Evolutionary conservation across 2,329 filamentous ascomycete genomes (phyloP).

Genomic region (Dryadomyces sulphureus): DNA sequence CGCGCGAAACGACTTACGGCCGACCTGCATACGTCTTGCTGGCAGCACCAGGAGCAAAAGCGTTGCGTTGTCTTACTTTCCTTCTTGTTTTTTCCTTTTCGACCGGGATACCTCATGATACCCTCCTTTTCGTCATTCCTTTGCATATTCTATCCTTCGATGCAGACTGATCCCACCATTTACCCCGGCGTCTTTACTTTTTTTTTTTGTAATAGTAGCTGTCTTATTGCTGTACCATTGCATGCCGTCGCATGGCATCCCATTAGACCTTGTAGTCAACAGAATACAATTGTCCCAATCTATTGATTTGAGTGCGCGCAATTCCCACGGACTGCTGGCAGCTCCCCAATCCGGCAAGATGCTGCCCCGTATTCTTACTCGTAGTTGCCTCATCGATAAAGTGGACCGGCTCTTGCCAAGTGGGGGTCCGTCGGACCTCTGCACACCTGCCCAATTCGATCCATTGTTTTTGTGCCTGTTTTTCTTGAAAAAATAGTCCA

Average conservation of each 20-base stretch:
- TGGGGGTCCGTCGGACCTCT: not conserved
- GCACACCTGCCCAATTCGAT: not conserved
- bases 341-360: not conserved
- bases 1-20: slow-evolving; percentile 1
- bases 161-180: not conserved
- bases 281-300: no score
- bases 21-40: not conserved
- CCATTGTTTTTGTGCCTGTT: no score
- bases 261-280: not conserved
- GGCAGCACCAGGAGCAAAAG: not conserved
- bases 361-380: no score
- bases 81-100: not conserved
- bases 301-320: no score
- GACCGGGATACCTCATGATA: not conserved
- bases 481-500: no score
- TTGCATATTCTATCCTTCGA: not conserved
- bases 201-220: not conserved
- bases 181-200: not conserved
- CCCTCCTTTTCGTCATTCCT: not conserved
- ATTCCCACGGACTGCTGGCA: no score
- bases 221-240: not conserved
- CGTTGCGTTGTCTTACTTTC: not conserved
- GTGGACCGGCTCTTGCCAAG: not conserved
- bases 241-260: no score
- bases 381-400: no score